These are phyloP conservation scores for Colletotrichum sp. DNA, from an alignment of 2,329 filamentous ascomycete species.

Conservation along the genomic window DNA sequence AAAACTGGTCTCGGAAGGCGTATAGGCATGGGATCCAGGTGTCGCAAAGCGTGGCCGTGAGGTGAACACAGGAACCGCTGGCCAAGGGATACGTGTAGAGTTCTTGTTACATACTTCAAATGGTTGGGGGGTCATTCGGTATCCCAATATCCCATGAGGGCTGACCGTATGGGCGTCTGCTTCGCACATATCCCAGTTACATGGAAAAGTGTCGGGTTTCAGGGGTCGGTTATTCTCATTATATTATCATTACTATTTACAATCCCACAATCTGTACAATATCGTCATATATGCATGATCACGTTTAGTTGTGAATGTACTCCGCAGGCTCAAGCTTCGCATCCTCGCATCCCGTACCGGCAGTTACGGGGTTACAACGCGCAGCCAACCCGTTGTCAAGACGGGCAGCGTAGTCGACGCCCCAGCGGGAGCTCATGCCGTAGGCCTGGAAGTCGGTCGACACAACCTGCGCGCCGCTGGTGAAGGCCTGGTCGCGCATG, in stretches of 20 bases:
- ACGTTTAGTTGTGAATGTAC: conserved; percentile 21
- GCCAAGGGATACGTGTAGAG: not conserved
- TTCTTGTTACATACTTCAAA: not conserved
- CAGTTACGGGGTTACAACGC: conserved; percentile 36
- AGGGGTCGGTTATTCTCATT: not conserved
- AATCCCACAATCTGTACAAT: not conserved
- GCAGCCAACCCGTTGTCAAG: conserved; percentile 25
- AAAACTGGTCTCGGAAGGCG: not conserved
- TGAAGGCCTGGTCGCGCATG: conserved; percentile 45
- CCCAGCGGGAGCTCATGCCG: conserved; percentile 51
- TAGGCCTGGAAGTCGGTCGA: conserved; percentile 53
- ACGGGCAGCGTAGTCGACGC: conserved; percentile 48
- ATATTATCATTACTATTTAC: not conserved
- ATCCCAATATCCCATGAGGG: not conserved
- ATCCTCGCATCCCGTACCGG: conserved; percentile 22
- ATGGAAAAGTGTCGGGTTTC: not conserved
- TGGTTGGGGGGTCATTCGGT: not conserved
- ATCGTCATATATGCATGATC: too few relatives aligned
- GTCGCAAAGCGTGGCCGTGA: not conserved
- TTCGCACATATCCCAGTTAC: not conserved
- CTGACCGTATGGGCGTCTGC: not conserved
- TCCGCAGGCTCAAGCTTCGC: conserved; percentile 23
- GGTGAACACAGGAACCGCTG: not conserved
- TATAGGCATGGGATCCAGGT: not conserved
- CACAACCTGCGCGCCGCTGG: conserved; percentile 54